Evolutionary conservation across 2,329 filamentous ascomycete genomes (phyloP), one percentile per base, ranked within the genome.

Genomic region (Trichoderma sp.): DNA sequence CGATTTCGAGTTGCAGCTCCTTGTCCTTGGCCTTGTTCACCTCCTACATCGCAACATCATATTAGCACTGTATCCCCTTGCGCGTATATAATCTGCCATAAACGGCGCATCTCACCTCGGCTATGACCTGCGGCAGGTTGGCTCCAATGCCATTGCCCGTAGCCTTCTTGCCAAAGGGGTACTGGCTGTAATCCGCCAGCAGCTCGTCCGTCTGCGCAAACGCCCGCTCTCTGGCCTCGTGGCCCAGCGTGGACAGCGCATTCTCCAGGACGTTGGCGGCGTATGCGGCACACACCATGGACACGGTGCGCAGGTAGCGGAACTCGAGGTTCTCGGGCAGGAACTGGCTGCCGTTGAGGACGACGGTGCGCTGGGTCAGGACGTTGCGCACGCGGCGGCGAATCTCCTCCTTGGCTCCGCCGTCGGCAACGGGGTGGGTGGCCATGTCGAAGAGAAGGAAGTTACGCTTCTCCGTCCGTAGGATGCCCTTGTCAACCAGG

Each of bases 361-460:
- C 94, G 73, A 98, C 93, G 66, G 96, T 99, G 78, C 96, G 92
- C 84, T 95, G 94, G 73, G 94, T 98, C 75, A 98, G 91, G 73
- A 98, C 90, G 80, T 93, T 97, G 80, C 95, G 92, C 75, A 98
- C 95, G 77, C 96, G 92, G 80, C 93, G 91, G 78, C 96, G 90
- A 78, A 99, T 96, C 85, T 99, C 96, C 79, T 98, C 96, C 85
- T 99, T 99, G 78, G 96, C 96, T 78, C 94, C 95, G 75, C 94
- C 93, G 79, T 99, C 96, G 74, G 94, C 95, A 72, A 99, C 95
- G 55, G 96, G 96, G 82, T 99, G 96, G 75, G 96, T 99, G 71
- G 96, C 96, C 96, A 99, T 99, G 85, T 99, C 96, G 86, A 99
- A 99, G 75, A 99, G 92, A 75, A 99, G 89, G 85, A 99, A 99